Base-by-base conservation (phyloP, 2,329 filamentous ascomycete species). In the Aspergillus sp. region DNA sequence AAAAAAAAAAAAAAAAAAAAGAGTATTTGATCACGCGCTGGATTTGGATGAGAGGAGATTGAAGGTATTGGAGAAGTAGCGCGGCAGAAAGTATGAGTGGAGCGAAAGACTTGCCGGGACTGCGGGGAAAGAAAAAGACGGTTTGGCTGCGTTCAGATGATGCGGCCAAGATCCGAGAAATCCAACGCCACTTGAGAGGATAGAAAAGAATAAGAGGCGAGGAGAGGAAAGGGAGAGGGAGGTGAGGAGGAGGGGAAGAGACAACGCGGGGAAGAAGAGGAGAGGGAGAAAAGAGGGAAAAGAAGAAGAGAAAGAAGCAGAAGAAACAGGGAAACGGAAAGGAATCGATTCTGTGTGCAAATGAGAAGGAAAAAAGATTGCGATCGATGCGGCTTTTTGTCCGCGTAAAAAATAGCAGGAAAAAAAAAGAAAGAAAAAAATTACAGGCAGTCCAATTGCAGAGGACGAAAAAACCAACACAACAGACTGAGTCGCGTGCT, bases 121-220 rank as follows among this genome's bases (percentile, higher is more conserved):
- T 46, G 46, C 48, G 46, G 47, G 47, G 46, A 42, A 48, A 27
- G 32, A 37, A 34, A 34, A 30, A 34, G 33, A 34, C 11, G 19
- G 28, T 34, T 12, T 19, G 19, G 4, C 19, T 19, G 19, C 19
- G 19, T 19, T 19, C 19, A 19, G 28, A 45, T 27, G 35, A 37
- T 39, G 34, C 42, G 37, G 40, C 19, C 32, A 33, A 43, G 32
- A 30, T 29, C 9, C 32, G 40, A 48, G 46, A 32, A 32, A n/a
- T 31, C 35, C 11, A 5, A 30, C 30, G 26, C 26, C 30, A 32
- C 27, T 33, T 31, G 40, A 35, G 33, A 19, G 37, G 33, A 34
- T 33, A 35, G 28, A 27, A 29, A n/a, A 30, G 36, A 10, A 41
- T 33, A 43, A 31, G n/a, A 33, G 32, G 19, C 33, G 36, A 33